Evolutionary conservation across 23 red algal genomes (phyloP), one percentile per base, ranked within the genome.

Genomic region (Gracilaria domingensis): DNA sequence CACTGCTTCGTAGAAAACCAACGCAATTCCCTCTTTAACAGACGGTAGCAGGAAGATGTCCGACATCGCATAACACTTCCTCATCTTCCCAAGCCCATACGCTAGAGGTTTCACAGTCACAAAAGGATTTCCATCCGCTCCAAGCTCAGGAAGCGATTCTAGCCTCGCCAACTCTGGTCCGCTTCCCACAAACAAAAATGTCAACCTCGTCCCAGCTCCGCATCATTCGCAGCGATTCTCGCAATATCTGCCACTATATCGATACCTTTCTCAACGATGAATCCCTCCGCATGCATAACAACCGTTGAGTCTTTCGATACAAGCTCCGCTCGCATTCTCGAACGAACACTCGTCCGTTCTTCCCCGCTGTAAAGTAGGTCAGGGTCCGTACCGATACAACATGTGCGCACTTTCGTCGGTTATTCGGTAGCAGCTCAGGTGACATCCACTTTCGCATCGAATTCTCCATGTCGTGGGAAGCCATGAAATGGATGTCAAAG

Each of bases 1-100:
- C 74, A 90, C 81, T 23, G 87, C 87, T 48, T 90, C 87, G 39
- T 90, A 90, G 12, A 90, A 42, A 51, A 90, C 87, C 12, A 90
- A 57, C 12, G 75, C 87, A 23, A 90, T 90, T 32, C 87, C 87
- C 36, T 90, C 87, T 12, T 90, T 90, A 11, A 90, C 57, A 30
- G 87, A 90, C 45, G 87, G 87, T 29, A 90, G 50, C 87, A 90
- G 55, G 12, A 90, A 80, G 4, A 90, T 74, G 64, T 90, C 87
- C 58, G 87, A 90, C 42, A 81, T 57, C 25, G 87, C 87, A 75
- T 90, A 90, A 40, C 71, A 90, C n/a, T 90, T 74, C n/a, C 75
- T 60, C 73, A 90, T 57, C 62, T 90, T 16, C 55, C 53, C 25
- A 17, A 81, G 38, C 38, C 87, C 87, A 4, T 44, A 26, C 13